Percentiles rank a stretch among this genome's conserved stretches.
Evolutionary conservation across 2,329 filamentous ascomycete species (phyloP).

Genomic region (Phoma sp.): DNA sequence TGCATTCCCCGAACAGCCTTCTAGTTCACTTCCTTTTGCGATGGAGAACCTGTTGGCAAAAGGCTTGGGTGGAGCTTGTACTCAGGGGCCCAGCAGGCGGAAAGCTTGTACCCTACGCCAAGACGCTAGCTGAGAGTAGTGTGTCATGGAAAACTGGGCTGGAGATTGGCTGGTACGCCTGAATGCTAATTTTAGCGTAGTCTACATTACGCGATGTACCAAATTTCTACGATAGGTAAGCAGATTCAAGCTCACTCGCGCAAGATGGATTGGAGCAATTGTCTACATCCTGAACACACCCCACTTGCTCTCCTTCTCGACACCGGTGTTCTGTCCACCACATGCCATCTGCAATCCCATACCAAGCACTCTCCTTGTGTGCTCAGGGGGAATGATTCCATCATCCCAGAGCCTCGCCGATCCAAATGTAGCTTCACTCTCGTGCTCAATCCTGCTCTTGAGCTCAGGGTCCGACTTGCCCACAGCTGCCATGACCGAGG

Average conservation of each 20-base stretch:
- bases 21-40: neutral
- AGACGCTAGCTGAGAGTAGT: neutral
- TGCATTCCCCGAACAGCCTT: no score
- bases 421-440: slow-evolving; percentile 88
- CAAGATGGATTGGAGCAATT: neutral
- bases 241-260: neutral
- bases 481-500: slow-evolving; percentile 92
- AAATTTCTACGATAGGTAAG: neutral
- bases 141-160: slow-evolving; percentile 8
- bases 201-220: neutral
- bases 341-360: slow-evolving; percentile 56
- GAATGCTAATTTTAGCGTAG: slow-evolving; percentile 1
- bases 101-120: slow-evolving; percentile 14
- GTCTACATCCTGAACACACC: slow-evolving; percentile 51
- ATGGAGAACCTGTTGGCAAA: neutral
- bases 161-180: neutral
- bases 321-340: slow-evolving; percentile 45
- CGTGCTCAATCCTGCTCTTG: slow-evolving; percentile 82
- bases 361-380: slow-evolving; percentile 57
- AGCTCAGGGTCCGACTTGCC: slow-evolving; percentile 83
- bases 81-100: slow-evolving; percentile 2
- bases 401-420: slow-evolving; percentile 85
- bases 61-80: slow-evolving; percentile 6
- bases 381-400: slow-evolving; percentile 58
- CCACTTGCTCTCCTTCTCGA: slow-evolving; percentile 45